These are phyloP conservation scores for Coemansia sp. DNA, from an alignment of 192 early-diverging fungal species.

Conservation along the genomic window DNA sequence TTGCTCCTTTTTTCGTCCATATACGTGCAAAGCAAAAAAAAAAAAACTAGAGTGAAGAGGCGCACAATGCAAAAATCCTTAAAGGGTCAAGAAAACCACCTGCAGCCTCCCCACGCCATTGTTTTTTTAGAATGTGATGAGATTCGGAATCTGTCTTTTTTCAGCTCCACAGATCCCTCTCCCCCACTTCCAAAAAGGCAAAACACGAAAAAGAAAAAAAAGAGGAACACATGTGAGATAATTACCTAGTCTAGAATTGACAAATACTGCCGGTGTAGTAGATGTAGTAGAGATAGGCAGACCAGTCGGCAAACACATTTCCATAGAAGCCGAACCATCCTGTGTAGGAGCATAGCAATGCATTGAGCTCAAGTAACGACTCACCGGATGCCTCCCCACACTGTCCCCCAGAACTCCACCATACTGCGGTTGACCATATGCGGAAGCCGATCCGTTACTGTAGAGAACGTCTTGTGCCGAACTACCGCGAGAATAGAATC, in stretches of 20 bases:
- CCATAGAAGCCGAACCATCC: neutral
- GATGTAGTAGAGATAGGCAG: slow-evolving; percentile 30
- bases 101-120: neutral
- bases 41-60: neutral
- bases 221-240: neutral
- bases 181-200: neutral
- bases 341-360: neutral
- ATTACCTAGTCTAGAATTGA: slow-evolving; percentile 37
- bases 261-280: slow-evolving; percentile 51
- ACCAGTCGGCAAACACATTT: neutral
- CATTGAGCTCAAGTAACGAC: slow-evolving; percentile 27
- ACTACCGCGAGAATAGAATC: neutral
- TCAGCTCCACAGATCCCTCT: neutral
- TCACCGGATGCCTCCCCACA: slow-evolving; percentile 11
- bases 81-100: neutral
- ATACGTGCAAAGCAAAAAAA: neutral
- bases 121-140: neutral
- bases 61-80: neutral
- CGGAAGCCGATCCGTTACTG: slow-evolving; percentile 1
- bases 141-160: neutral
- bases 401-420: neutral
- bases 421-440: neutral
- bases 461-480: slow-evolving; percentile 3
- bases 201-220: no score
- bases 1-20: neutral